Base-by-base conservation (phyloP, 2,329 filamentous ascomycete genomes). In the Chaetomium olivaceum region DNA sequence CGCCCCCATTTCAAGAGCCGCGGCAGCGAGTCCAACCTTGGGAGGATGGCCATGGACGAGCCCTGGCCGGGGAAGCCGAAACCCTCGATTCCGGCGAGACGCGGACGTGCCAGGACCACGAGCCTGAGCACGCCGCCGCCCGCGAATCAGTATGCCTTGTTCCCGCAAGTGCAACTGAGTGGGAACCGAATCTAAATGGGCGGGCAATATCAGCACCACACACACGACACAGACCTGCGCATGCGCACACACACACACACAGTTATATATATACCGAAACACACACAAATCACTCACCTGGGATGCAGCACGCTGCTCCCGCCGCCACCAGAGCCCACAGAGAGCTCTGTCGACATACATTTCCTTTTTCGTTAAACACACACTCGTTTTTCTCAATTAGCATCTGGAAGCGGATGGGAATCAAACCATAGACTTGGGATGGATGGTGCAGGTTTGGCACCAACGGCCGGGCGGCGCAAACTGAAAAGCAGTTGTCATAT, bases 121-220 rank as follows among this genome's bases (percentile, higher is more conserved):
- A 83, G 81, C 67, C 71, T 82, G 36, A 80, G 78, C 73, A 76
- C 77, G 0, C 78, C 79, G 9, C 78, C 79, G 6, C 81, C 80
- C 11, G 76, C 81, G n/a, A 80, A 79, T 23, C 81, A 81, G 67
- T 84, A 81, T 68, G 78, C 79, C 48, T 73, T 82, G 16, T 83
- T 82, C 67, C 81, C 81, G 12, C 73, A 72, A 16, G 66, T 73
- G 14, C 66, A 72, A 23, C 58, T 72, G 63, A 68, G 62, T 48
- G 72, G 72, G 3, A 65, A 67, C 31, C 67, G 68, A 16, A 72
- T 73, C 62, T 73, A 68, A 50, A 43, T 4, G 33, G 31, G 12
- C 16, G 29, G 21, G 16, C 25, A 5, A 27, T 25, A 43, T 46
- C 39, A 51, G 55, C 52, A 43, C 12, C 52, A 43, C 12, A 23